These are phyloP conservation scores for Naganishia liquefaciens DNA, from an alignment of 1,284 basidiomycete species.

Conservation along the genomic window DNA sequence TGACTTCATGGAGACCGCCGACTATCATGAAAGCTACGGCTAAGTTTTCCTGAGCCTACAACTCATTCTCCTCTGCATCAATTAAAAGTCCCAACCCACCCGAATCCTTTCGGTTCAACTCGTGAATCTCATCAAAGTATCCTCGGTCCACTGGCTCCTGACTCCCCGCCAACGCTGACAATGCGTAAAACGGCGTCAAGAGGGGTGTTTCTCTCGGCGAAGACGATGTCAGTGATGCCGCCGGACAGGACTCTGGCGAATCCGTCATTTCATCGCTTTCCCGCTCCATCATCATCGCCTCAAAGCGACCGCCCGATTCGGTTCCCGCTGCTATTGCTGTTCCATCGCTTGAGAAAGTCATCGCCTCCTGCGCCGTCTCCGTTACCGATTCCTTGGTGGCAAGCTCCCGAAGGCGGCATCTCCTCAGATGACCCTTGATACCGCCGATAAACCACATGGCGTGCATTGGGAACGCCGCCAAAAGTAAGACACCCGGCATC, in stretches of 20 bases:
- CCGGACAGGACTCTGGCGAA: neutral
- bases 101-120: too few relatives aligned
- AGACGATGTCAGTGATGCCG: slow-evolving; percentile 15
- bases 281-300: neutral
- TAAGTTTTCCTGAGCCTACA: too few relatives aligned
- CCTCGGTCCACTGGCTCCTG: too few relatives aligned
- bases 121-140: too few relatives aligned
- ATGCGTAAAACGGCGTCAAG: slow-evolving; percentile 40
- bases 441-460: slow-evolving; percentile 62
- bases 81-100: too few relatives aligned
- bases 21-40: too few relatives aligned
- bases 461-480: slow-evolving; percentile 59
- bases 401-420: slow-evolving; percentile 35
- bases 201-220: slow-evolving; percentile 49
- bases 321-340: neutral
- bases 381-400: neutral
- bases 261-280: neutral
- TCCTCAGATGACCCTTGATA: slow-evolving; percentile 58
- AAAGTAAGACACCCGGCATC: slow-evolving; percentile 56
- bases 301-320: neutral
- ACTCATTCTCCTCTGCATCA: too few relatives aligned
- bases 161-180: too few relatives aligned
- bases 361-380: neutral
- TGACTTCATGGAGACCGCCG: too few relatives aligned
- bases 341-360: neutral